These are phyloP conservation scores for Paramarasmius palmivorus DNA, from an alignment of 1,284 basidiomycete species.

Conservation along the genomic window DNA sequence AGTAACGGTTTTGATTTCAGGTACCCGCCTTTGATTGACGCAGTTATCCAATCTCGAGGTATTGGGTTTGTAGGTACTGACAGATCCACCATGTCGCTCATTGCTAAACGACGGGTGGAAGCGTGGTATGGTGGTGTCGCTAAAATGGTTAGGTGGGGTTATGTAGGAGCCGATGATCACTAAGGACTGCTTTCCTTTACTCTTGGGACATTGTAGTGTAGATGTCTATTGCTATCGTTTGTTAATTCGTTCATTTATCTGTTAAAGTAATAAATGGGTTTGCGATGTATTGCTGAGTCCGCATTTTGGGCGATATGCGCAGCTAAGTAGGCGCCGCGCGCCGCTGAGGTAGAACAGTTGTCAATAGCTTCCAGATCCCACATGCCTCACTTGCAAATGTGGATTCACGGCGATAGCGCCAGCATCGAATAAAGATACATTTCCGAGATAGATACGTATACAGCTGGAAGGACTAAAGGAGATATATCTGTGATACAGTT, in stretches of 20 bases:
- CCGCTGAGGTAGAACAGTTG: no score
- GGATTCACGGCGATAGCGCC: no score
- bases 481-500: no score
- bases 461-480: no score
- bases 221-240: neutral
- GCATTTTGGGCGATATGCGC: no score
- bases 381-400: no score
- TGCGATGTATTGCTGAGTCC: no score
- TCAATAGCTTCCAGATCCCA: no score
- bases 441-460: no score
- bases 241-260: neutral
- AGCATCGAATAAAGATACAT: no score
- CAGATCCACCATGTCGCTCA: conserved; percentile 64
- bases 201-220: neutral
- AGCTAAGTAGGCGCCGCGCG: no score
- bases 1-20: conserved; percentile 28
- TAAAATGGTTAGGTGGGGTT: conserved; percentile 57
- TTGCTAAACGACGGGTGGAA: conserved; percentile 62
- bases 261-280: no score
- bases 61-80: conserved; percentile 71
- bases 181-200: conserved; percentile 19
- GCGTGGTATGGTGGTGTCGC: conserved; percentile 61
- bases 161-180: conserved; percentile 44
- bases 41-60: conserved; percentile 65
- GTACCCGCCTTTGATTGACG: conserved; percentile 71